phyloP scores from a whole-genome alignment of 208 protist species.

The Trypanosoma caninum region DNA sequence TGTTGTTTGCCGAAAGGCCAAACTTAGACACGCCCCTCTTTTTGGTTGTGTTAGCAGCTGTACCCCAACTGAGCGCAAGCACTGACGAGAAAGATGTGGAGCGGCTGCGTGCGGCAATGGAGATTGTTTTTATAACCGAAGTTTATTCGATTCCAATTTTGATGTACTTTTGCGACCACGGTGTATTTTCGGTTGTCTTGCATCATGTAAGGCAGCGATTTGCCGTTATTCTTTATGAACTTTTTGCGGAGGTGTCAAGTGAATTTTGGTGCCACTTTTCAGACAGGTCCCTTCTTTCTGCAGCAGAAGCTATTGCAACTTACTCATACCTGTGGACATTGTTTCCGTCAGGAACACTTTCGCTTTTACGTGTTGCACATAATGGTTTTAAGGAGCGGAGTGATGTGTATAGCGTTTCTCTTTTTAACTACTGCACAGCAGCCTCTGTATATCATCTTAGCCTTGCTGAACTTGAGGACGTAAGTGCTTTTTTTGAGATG shows the following conservation, averaged over 20 bases:
- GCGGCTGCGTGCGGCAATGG: constrained; percentile 11
- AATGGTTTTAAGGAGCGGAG: background rate
- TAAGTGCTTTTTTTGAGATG: too few relatives aligned
- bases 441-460: constrained; percentile 15
- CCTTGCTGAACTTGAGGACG: constrained; percentile 3
- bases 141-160: constrained; percentile 21
- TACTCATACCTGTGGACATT: constrained; percentile 27
- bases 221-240: constrained; percentile 17
- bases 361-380: constrained; percentile 1
- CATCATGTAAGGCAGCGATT: constrained; percentile 13
- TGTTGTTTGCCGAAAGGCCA: background rate
- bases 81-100: constrained; percentile 4
- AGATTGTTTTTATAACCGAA: constrained; percentile 21
- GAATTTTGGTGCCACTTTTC: constrained; percentile 37
- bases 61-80: constrained; percentile 7
- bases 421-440: constrained; percentile 20
- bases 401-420: constrained; percentile 7
- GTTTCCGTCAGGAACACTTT: constrained; percentile 10
- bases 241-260: constrained; percentile 20
- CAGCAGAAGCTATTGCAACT: constrained; percentile 23
- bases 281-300: constrained; percentile 23
- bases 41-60: constrained; percentile 6
- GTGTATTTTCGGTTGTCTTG: constrained; percentile 7
- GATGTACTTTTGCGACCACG: constrained; percentile 29
- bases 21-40: constrained; percentile 11